These are phyloP conservation scores for Trichophyton benhamiae DNA, from an alignment of 2,329 filamentous ascomycete species.

Conservation along the genomic window DNA sequence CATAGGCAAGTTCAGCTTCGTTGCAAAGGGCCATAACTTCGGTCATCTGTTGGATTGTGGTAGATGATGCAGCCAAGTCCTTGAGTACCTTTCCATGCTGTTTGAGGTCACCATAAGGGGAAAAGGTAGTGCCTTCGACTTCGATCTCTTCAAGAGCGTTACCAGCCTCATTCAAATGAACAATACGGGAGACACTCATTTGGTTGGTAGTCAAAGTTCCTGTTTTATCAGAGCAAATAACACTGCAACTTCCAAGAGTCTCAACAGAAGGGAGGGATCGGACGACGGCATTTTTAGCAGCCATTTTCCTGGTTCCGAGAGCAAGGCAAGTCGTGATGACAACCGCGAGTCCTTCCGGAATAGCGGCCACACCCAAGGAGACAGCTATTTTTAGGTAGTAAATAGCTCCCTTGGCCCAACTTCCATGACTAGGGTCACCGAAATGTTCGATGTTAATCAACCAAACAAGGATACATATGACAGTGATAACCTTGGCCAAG, in stretches of 20 bases:
- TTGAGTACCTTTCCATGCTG: constrained; percentile 55
- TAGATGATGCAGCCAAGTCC: constrained; percentile 57
- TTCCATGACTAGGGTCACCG: constrained; percentile 83
- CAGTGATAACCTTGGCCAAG: constrained; percentile 93
- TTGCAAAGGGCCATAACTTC: constrained; percentile 70
- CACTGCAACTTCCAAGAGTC: constrained; percentile 95
- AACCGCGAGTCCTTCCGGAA: constrained; percentile 91
- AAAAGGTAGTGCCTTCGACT: constrained; percentile 85
- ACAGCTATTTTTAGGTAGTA: constrained; percentile 99
- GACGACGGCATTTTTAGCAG: constrained; percentile 93
- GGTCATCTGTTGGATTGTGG: constrained; percentile 66
- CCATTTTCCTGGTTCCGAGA: constrained; percentile 95
- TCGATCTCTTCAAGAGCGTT: constrained; percentile 70
- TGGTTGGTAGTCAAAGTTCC: constrained; percentile 97
- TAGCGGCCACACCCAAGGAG: constrained; percentile 92
- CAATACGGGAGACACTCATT: constrained; percentile 94
- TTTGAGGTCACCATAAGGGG: constrained; percentile 64
- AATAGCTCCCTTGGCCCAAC: constrained; percentile 91
- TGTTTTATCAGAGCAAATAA: constrained; percentile 99
- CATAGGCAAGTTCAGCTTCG: constrained; percentile 70
- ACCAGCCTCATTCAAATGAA: constrained; percentile 65
- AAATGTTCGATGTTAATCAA: constrained; percentile 98
- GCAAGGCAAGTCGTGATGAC: constrained; percentile 98
- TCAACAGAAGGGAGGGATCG: constrained; percentile 93
- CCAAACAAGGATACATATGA: constrained; percentile 94